Evolutionary conservation across 306 rosid genomes (phyloP).

Genomic region (Betula pendula): DNA sequence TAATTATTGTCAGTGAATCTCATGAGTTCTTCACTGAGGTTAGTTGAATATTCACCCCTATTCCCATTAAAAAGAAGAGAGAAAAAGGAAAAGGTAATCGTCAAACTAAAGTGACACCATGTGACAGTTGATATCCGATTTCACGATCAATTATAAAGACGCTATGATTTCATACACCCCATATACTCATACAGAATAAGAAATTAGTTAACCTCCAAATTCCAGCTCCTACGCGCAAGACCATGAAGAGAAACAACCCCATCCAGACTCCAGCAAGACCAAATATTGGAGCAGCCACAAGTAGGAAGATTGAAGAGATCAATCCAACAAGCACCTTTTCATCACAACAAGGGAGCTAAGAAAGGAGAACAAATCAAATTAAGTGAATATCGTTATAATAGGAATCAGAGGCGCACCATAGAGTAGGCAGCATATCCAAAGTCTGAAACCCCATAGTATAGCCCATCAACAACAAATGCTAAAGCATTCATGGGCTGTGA

Average conservation of each 20-base stretch:
- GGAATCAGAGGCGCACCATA: constrained; percentile 51
- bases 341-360: constrained; percentile 26
- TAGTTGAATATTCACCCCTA: background rate
- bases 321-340: constrained; percentile 63
- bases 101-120: background rate
- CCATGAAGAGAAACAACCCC: constrained; percentile 92
- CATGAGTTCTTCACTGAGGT: background rate
- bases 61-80: background rate
- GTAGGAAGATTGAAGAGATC: constrained; percentile 62
- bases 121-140: background rate
- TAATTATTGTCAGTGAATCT: background rate
- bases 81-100: background rate
- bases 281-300: constrained; percentile 62
- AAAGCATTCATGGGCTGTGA: constrained; percentile 93
- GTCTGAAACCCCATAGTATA: constrained; percentile 95
- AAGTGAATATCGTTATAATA: constrained; percentile 11
- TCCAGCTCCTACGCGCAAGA: constrained; percentile 77
- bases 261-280: constrained; percentile 94
- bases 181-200: background rate
- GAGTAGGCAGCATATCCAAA: constrained; percentile 90
- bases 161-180: background rate
- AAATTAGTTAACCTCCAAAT: constrained; percentile 65
- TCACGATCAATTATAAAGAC: background rate
- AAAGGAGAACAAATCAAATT: constrained; percentile 6
- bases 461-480: constrained; percentile 93